Evolutionary conservation across 2,329 filamentous ascomycete species (phyloP), one percentile per base, ranked within the genome.

Genomic region (Rhynchosporium secalis): DNA sequence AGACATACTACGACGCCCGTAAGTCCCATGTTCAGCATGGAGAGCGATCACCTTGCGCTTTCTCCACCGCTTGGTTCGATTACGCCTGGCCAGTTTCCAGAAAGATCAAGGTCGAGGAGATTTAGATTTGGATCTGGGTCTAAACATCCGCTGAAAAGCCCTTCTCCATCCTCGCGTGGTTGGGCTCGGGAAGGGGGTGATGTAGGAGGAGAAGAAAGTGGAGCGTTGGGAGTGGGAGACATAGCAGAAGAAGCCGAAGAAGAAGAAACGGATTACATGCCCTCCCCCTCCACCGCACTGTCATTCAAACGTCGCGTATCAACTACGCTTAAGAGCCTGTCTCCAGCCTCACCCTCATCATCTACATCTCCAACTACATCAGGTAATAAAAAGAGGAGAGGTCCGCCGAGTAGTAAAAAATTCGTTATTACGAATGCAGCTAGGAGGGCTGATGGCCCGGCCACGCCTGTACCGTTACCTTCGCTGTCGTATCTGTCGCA

Each of bases 71-170:
- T 55, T n/a, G 58, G 52, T 6, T 55, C 48, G 8, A 36, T 36
- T 13, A n/a, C 43, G 6, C 43, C 41, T 20, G 45, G 12, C 31
- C 12, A 41, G 3, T 6, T 6, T 20, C 26, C 20, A 26, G 33
- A 29, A 7, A 33, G 13, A 46, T 26, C 26, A 28, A 48, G 38
- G 46, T 26, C 29, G 12, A 48, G 31, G 20, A 66, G 52, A 28
- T 62, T 26, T 20, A 38, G n/a, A 6, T 68, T 68, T 38, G 61
- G 55, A 38, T 56, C 46, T 8, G 63, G 64, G 15, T 38, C 36
- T 20, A 65, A 65, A 47, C 62, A 64, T 41, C 67, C 64, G 5
- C 36, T 66, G 41, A 68, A 65, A 36, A 67, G 67, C 52, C 65
- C 68, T 3, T 68, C 64, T 33, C 66, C 66, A 9, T 68, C 67